A percentile compares a stretch with the other conserved stretches of the same genome.
phyloP scores from a whole-genome alignment of 495 filamentous ascomycete genomes.

The Penicillium angulare region DNA sequence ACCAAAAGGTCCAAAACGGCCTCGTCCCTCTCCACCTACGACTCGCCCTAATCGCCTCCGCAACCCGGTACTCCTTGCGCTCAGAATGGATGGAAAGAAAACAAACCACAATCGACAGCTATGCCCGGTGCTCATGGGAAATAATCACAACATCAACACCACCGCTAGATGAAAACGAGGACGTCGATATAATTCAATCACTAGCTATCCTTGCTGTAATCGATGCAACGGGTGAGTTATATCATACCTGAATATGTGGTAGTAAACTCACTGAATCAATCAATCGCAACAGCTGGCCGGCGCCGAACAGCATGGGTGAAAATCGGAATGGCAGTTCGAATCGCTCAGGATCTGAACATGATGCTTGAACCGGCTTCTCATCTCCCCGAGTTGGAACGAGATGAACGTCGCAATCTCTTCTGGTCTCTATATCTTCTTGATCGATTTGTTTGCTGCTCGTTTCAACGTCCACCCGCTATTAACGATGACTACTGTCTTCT shows the following conservation, averaged over 20 bases:
- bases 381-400: slow-evolving; percentile 20
- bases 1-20: slow-evolving; percentile 9
- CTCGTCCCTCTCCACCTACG: slow-evolving; percentile 21
- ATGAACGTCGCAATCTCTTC: slow-evolving; percentile 29
- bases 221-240: slow-evolving; percentile 27
- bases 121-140: slow-evolving; percentile 29
- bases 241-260: background rate
- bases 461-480: slow-evolving; percentile 26
- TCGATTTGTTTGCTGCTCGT: slow-evolving; percentile 29
- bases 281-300: slow-evolving; percentile 19
- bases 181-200: slow-evolving; percentile 26
- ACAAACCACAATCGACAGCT: slow-evolving; percentile 19
- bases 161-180: slow-evolving; percentile 14
- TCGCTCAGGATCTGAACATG: slow-evolving; percentile 28
- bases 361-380: slow-evolving; percentile 24
- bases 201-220: slow-evolving; percentile 28
- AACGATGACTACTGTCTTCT: slow-evolving; percentile 22
- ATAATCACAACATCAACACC: slow-evolving; percentile 17
- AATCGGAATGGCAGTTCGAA: slow-evolving; percentile 31
- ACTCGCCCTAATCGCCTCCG: slow-evolving; percentile 29
- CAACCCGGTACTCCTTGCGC: slow-evolving; percentile 23
- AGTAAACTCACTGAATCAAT: slow-evolving; percentile 7
- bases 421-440: slow-evolving; percentile 38
- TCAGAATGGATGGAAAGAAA: slow-evolving; percentile 20
- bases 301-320: slow-evolving; percentile 28